Percentiles rank a stretch among this genome's conserved stretches.
Evolutionary conservation across 2,329 filamentous ascomycete genomes (phyloP).

Genomic region (Aspergillus carbonarius): DNA sequence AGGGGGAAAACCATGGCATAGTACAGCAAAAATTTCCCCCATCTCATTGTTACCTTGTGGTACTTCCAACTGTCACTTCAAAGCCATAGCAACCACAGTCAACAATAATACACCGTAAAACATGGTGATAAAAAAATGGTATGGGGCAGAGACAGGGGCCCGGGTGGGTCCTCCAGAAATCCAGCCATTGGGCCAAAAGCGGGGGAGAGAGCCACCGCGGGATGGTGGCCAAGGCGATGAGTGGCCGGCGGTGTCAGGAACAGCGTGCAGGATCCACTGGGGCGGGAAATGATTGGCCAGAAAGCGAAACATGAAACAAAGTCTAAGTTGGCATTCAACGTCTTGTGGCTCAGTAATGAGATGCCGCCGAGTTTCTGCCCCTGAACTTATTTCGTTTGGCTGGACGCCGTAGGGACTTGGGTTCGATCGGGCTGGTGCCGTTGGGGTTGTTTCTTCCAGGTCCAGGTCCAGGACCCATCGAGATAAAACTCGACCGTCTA

Average conservation of each 20-base stretch:
- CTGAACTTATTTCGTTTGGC: constrained; percentile 2
- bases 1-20: too few species aligned
- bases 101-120: too few species aligned
- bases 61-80: too few species aligned
- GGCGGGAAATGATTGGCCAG: constrained; percentile 5
- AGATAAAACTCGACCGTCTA: too few species aligned
- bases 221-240: constrained; percentile 5
- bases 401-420: too few species aligned
- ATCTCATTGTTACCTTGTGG: too few species aligned
- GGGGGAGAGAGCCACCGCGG: constrained; percentile 17
- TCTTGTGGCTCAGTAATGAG: constrained; percentile 15
- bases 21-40: too few species aligned
- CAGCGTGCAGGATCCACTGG: constrained; percentile 6
- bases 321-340: constrained; percentile 18
- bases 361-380: constrained; percentile 1
- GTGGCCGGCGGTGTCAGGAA: constrained; percentile 21
- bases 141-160: constrained; percentile 16
- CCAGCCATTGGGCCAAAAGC: constrained; percentile 11
- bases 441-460: too few species aligned
- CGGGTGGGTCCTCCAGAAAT: constrained; percentile 4
- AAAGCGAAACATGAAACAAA: constrained; percentile 18
- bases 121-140: too few species aligned
- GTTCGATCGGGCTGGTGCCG: too few species aligned
- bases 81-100: too few species aligned
- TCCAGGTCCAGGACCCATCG: too few species aligned